Base-by-base conservation (phyloP, 1,284 basidiomycete species). In the Thelephora terrestris region DNA sequence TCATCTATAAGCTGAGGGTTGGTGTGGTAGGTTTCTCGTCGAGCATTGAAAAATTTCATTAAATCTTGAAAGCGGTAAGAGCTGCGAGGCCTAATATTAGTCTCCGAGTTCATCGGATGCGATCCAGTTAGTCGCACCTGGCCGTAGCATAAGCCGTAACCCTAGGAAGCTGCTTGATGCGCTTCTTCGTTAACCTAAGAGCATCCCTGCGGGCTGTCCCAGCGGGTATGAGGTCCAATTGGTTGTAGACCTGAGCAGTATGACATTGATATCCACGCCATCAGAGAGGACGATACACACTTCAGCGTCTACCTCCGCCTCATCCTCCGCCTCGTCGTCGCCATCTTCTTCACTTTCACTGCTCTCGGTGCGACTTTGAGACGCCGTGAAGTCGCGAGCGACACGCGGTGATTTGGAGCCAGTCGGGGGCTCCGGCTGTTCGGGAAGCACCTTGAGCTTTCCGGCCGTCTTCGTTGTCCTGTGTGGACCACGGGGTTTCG, bases 141-240 rank as follows among this genome's bases (percentile, higher is more conserved):
- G 93, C 91, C 14, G 93, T 97, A 48, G 91, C 91, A 67, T 96
- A 97, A 2, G 93, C 93, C 4, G 93, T 96, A 17, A 95, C 93
- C 55, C 94, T 72, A n/a, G 94, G 92, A 27, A 97, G 65, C 38
- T 86, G 91, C 57, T 93, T 92, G 32, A 93, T 92, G 60, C 94
- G 94, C 65, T 88, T 91, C 68, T 95, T 94, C 0, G 93, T 97
- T 53, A 97, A 67, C 50, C 78, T 80, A 51, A 91, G 68, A 1
- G 94, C 94, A 73, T 97, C 93, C 52, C 91, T 75, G 43, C 92
- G 78, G 29, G 94, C 94, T 35, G 91, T 92, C 2, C 94, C 94
- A 43, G 92, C 91, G 2, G 94, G 94, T 51, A 97, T 98, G 45
- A 90, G 80, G 7, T 86, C 85, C 50, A 95, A 81, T 66, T 92